These are phyloP conservation scores for Fusarium continuum DNA, from an alignment of 2,329 filamentous ascomycete species.

Conservation along the genomic window DNA sequence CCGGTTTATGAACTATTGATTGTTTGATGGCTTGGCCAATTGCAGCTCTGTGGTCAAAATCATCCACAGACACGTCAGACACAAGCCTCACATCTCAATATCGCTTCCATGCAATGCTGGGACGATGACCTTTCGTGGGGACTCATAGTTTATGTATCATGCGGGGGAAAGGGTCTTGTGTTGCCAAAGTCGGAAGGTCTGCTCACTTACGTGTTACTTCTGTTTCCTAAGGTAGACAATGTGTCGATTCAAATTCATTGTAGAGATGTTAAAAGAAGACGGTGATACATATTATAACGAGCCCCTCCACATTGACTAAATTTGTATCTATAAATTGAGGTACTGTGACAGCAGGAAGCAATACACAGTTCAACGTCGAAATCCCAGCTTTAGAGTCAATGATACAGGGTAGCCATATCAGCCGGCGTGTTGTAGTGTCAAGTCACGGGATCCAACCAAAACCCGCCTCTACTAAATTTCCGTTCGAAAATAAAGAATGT, in stretches of 20 bases:
- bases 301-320: no score
- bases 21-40: slow-evolving; percentile 12
- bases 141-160: slow-evolving; percentile 8
- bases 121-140: not conserved
- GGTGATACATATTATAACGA: no score
- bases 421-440: no score
- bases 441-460: no score
- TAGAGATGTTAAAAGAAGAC: not conserved
- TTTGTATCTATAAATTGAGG: no score
- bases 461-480: no score
- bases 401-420: not conserved
- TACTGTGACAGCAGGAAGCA: not conserved
- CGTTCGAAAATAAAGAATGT: no score
- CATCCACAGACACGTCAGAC: slow-evolving; percentile 33
- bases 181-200: not conserved
- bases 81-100: slow-evolving; percentile 26
- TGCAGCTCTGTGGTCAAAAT: slow-evolving; percentile 3
- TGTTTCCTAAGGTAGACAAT: not conserved
- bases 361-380: not conserved
- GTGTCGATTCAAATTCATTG: not conserved
- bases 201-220: not conserved
- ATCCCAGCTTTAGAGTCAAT: not conserved
- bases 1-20: slow-evolving; percentile 11
- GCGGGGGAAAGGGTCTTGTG: slow-evolving; percentile 11
- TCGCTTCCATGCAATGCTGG: slow-evolving; percentile 28